phyloP scores from a whole-genome alignment of 2,329 filamentous ascomycete species.

The Gaeumannomyces tritici region DNA sequence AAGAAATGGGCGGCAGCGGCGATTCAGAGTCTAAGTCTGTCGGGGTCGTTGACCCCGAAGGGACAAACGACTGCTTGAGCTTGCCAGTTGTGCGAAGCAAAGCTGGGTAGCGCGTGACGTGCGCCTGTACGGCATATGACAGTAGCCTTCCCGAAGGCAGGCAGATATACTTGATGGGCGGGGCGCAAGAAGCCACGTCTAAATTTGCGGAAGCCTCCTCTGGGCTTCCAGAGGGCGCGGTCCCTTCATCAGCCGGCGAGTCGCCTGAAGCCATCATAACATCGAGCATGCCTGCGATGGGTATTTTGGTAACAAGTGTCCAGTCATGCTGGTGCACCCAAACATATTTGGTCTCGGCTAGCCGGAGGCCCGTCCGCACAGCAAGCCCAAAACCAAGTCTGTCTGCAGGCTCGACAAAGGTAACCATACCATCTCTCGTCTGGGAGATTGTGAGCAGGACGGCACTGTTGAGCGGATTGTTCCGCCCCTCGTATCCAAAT shows the following conservation, averaged over 20 bases:
- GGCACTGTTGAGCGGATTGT: constrained; percentile 19
- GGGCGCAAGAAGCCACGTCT: not conserved
- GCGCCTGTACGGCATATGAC: constrained; percentile 36
- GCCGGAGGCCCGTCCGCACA: constrained; percentile 39
- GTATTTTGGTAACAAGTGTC: constrained; percentile 35
- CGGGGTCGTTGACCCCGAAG: constrained; percentile 4
- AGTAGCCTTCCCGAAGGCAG: constrained; percentile 41
- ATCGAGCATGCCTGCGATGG: constrained; percentile 30
- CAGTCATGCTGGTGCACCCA: constrained; percentile 52
- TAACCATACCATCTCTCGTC: constrained; percentile 25
- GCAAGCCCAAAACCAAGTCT: constrained; percentile 43
- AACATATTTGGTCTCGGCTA: constrained; percentile 37
- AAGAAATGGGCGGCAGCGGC: not conserved
- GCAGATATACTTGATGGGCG: constrained; percentile 42
- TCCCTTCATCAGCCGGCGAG: not conserved
- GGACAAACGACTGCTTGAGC: constrained; percentile 29
- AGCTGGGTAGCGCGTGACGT: constrained; percentile 30
- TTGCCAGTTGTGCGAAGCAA: constrained; percentile 30
- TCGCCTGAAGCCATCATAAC: constrained; percentile 30
- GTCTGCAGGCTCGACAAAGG: constrained; percentile 36
- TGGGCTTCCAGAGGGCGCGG: not conserved
- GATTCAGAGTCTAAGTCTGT: not conserved
- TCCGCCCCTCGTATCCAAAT: constrained; percentile 28
- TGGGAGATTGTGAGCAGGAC: constrained; percentile 26
- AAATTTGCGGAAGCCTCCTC: not conserved